Evolutionary conservation across 2,329 filamentous ascomycete species (phyloP).

Genomic region (Cadophora sp.): DNA sequence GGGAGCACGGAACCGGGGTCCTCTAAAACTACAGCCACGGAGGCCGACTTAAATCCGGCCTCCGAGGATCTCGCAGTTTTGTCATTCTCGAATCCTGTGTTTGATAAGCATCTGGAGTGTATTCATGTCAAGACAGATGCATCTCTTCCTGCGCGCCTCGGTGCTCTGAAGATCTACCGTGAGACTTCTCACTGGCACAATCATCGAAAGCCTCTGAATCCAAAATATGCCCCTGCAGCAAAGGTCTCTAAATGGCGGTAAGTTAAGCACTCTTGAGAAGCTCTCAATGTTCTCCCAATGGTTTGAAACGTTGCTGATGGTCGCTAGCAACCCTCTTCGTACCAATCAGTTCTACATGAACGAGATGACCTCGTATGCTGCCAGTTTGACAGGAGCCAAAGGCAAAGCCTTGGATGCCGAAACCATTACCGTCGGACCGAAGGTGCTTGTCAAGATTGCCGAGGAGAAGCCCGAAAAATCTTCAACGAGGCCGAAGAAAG

Average conservation of each 20-base stretch:
- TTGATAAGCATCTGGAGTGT: slow-evolving; percentile 53
- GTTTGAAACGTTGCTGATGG: slow-evolving; percentile 9
- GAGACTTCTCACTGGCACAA: slow-evolving; percentile 69
- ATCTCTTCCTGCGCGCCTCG: slow-evolving; percentile 36
- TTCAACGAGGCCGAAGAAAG: slow-evolving; percentile 36
- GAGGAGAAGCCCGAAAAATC: slow-evolving; percentile 39
- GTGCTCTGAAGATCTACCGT: slow-evolving; percentile 49
- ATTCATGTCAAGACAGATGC: slow-evolving; percentile 48
- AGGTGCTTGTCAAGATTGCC: slow-evolving; percentile 37
- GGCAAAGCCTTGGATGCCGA: slow-evolving; percentile 70
- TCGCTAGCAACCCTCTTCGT: slow-evolving; percentile 41
- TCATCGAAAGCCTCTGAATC: slow-evolving; percentile 56
- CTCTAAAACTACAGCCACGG: slow-evolving; percentile 23
- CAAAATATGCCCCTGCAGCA: slow-evolving; percentile 49
- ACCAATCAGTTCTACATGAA: slow-evolving; percentile 68
- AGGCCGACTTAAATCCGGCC: slow-evolving; percentile 27
- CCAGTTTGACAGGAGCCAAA: slow-evolving; percentile 69
- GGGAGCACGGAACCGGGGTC: slow-evolving; percentile 32
- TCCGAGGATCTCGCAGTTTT: slow-evolving; percentile 45
- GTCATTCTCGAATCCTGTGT: slow-evolving; percentile 54
- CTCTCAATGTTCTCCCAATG: background rate
- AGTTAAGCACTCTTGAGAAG: slow-evolving; percentile 15
- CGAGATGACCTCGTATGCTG: slow-evolving; percentile 72
- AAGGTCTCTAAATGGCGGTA: slow-evolving; percentile 47
- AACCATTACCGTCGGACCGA: slow-evolving; percentile 59